Conservation (phyloP, 345 rosid species). For the Salix exigua region DNA sequence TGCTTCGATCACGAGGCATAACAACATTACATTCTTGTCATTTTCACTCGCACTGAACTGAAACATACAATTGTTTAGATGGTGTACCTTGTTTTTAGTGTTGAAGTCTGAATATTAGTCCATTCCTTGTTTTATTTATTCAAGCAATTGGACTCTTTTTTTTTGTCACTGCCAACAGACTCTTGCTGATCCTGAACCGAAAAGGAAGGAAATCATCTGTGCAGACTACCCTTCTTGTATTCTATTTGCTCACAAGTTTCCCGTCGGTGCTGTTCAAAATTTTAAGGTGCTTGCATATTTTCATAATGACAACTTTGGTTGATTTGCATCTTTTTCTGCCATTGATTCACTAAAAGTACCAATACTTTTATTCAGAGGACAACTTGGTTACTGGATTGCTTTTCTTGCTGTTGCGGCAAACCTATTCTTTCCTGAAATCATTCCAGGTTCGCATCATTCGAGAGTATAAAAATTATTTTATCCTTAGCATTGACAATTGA, state of each 20-base stretch:
- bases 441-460: conserved; percentile 30
- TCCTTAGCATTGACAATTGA: background rate
- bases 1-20: background rate
- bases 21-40: background rate
- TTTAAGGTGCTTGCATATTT: conserved; percentile 31
- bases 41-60: background rate
- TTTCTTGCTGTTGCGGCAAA: conserved; percentile 36
- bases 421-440: conserved; percentile 38
- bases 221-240: conserved; percentile 38
- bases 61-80: background rate
- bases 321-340: background rate
- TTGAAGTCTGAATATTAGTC: background rate
- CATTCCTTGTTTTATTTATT: background rate
- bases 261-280: conserved; percentile 42
- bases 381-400: conserved; percentile 49
- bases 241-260: conserved; percentile 37
- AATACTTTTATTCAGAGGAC: conserved; percentile 35
- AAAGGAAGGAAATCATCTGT: conserved; percentile 31
- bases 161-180: conserved; percentile 20
- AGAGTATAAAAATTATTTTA: background rate
- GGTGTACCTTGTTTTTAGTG: background rate
- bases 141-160: background rate
- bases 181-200: conserved; percentile 44
- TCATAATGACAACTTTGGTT: background rate
- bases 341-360: background rate